Percentiles rank a stretch among this genome's conserved stretches.
phyloP scores from a whole-genome alignment of 2,329 filamentous ascomycete genomes.

The Diaporthe destruens region DNA sequence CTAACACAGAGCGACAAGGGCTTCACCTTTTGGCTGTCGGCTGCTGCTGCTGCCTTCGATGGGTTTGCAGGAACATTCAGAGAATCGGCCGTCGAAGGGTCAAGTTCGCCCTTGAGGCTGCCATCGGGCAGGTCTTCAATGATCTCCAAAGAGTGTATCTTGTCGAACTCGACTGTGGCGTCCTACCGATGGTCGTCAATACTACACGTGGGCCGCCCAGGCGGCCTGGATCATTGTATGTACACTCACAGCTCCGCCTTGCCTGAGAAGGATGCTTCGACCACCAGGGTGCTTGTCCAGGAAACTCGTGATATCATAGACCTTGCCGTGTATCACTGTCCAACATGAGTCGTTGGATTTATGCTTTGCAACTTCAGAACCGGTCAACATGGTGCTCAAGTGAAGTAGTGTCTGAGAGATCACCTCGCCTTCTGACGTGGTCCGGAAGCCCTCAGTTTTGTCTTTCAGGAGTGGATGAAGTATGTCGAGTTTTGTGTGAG shows the following conservation, averaged over 20 bases:
- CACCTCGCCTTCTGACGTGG: neutral
- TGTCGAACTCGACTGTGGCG: constrained; percentile 50
- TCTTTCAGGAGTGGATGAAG: neutral
- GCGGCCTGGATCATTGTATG: neutral
- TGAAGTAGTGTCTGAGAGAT: neutral
- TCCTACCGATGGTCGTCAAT: constrained; percentile 44
- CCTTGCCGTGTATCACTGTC: constrained; percentile 51
- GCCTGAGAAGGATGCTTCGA: constrained; percentile 47
- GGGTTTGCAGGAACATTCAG: constrained; percentile 43
- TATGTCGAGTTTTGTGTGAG: neutral
- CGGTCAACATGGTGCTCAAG: constrained; percentile 45
- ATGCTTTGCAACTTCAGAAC: constrained; percentile 52
- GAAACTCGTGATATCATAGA: constrained; percentile 55
- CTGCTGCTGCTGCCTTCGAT: constrained; percentile 11
- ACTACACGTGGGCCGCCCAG: neutral
- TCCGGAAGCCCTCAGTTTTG: neutral
- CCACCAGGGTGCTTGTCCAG: constrained; percentile 51
- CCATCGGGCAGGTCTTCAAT: constrained; percentile 49
- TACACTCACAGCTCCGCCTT: constrained; percentile 49
- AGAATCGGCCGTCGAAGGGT: constrained; percentile 44
- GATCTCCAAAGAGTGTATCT: constrained; percentile 49
- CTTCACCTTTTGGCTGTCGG: constrained; percentile 41
- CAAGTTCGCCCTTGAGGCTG: constrained; percentile 48
- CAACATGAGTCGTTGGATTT: constrained; percentile 53
- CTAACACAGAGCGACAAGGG: constrained; percentile 49